Evolutionary conservation across 495 filamentous ascomycete genomes (phyloP), one percentile per base, ranked within the genome.

Genomic region (Penicillium canescens): DNA sequence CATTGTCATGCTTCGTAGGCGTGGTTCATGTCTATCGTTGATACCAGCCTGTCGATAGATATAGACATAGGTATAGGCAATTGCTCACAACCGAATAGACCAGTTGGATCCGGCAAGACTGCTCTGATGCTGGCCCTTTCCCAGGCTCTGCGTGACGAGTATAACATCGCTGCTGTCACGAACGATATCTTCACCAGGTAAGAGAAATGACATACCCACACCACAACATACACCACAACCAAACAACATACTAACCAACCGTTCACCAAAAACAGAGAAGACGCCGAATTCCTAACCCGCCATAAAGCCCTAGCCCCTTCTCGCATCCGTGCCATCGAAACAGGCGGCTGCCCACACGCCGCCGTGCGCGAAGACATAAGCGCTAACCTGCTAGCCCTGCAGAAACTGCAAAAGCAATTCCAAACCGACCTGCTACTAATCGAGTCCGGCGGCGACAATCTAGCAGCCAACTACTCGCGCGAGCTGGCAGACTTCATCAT

Each of bases 141-240:
- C 72, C 86, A 79, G 28, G 85, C 86, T 26, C 83, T 98, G 3
- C 86, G 94, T 31, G 74, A 83, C 42, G 66, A 80, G 23, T 90
- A 90, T 78, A 91, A 86, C 62, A 86, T 98, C 59, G 94, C 94
- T 4, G 94, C 92, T 36, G 92, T 98, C 3, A 98, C 94, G 26
- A 98, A 98, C 78, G 94, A 98, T 77, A 98, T 98, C 80, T 98
- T 98, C 82, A 98, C 94, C 23, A 78, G 82, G 78, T 81, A 65
- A 5, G 50, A 31, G 7, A 23, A 20, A 24, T 10, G 24, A 24
- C 13, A 23, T 9, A 33, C 39, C 24, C 8, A 43, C 13, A 14
- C 52, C 24, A 28, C 13, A 14, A 26, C 38, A 42, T 31, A 26
- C 10, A 46, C 34, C 28, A 45, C n/a, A 20, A 5, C 8, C 21